Evolutionary conservation across 179 eudicot genomes (phyloP).

Genomic region (Beta corolliflora): DNA sequence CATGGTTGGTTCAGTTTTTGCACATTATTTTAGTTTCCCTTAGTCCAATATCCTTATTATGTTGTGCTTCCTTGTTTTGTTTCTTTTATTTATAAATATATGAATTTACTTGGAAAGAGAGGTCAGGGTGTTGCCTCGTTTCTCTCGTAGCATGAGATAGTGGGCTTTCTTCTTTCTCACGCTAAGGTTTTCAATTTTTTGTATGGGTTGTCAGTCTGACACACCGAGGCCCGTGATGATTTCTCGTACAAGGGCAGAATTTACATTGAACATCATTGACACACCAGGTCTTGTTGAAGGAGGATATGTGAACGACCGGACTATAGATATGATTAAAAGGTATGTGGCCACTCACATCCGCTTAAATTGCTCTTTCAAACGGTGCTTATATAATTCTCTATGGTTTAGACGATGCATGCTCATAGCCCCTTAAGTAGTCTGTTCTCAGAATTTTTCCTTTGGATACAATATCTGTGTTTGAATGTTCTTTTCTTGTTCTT

Average conservation of each 20-base stretch:
- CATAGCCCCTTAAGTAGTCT: neutral
- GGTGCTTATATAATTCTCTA: too few relatives aligned
- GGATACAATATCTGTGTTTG: too few relatives aligned
- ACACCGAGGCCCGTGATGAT: conserved; percentile 87
- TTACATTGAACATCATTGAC: conserved; percentile 89
- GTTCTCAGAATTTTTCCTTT: neutral
- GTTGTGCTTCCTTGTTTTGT: neutral
- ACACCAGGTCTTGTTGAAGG: conserved; percentile 99
- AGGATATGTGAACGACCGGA: conserved; percentile 91
- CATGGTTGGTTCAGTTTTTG: neutral
- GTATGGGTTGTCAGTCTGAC: conserved; percentile 59
- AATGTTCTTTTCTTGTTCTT: neutral
- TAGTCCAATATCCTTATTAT: neutral
- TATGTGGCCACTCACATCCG: conserved; percentile 23
- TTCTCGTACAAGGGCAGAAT: conserved; percentile 82
- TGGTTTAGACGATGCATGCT: neutral
- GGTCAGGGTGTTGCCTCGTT: neutral
- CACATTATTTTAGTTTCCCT: neutral
- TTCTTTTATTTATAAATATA: neutral
- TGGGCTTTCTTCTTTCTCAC: neutral
- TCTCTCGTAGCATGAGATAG: neutral
- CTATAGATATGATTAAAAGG: conserved; percentile 79
- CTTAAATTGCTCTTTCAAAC: too few relatives aligned
- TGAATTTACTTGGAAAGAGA: neutral
- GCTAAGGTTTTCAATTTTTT: neutral